Evolutionary conservation across 2,329 filamentous ascomycete species (phyloP).

Genomic region (Cryphonectria japonica): DNA sequence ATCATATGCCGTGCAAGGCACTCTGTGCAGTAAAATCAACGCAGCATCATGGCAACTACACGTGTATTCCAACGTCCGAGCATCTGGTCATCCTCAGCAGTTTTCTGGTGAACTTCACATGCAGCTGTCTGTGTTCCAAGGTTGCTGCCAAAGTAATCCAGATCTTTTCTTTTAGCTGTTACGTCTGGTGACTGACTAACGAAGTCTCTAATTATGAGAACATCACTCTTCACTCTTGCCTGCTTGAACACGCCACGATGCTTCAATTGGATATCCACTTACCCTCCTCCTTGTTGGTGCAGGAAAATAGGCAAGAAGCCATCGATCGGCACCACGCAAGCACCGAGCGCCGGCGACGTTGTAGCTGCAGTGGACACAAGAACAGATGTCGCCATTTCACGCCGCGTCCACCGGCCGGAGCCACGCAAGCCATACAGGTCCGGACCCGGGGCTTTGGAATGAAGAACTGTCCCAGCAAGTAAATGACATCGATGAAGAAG

Average conservation of each 20-base stretch:
- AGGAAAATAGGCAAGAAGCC: background rate
- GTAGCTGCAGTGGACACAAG: background rate
- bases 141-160: background rate
- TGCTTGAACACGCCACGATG: too few relatives aligned
- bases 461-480: background rate
- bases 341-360: background rate
- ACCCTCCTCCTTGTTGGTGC: background rate
- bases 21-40: background rate
- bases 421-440: background rate
- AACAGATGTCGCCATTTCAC: background rate
- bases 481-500: background rate
- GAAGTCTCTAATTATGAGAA: background rate
- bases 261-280: too few relatives aligned
- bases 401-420: background rate
- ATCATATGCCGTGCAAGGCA: background rate
- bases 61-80: background rate
- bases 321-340: background rate
- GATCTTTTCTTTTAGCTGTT: too few relatives aligned
- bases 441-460: background rate
- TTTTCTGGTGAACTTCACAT: background rate
- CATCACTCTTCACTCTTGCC: background rate
- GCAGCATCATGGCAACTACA: background rate
- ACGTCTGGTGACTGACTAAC: background rate
- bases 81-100: background rate
- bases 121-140: background rate